These are phyloP conservation scores for Cytospora schulzeri DNA, from an alignment of 2,329 filamentous ascomycete genomes.

Conservation along the genomic window DNA sequence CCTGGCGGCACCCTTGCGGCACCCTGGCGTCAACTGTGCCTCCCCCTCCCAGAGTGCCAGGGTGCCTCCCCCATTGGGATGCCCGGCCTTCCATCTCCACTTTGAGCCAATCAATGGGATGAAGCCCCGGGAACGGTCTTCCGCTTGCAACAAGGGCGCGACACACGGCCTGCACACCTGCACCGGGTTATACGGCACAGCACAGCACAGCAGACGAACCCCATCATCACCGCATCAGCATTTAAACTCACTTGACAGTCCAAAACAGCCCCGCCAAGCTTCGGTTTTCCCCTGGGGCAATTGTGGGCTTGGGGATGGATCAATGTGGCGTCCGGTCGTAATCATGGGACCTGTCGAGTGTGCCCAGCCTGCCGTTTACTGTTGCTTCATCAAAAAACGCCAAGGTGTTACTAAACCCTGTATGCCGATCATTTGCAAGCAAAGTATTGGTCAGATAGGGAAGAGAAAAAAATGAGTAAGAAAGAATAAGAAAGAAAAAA, in stretches of 20 bases:
- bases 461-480: neutral
- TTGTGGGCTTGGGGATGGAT: neutral
- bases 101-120: neutral
- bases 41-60: too few relatives aligned
- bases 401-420: neutral
- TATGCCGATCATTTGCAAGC: neutral
- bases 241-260: neutral
- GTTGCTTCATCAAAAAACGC: neutral
- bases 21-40: neutral
- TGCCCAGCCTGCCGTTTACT: neutral
- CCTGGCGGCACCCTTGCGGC: too few relatives aligned
- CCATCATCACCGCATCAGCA: neutral
- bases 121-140: neutral
- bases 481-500: neutral
- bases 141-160: neutral
- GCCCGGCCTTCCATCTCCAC: neutral
- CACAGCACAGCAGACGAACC: neutral
- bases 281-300: neutral
- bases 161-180: neutral
- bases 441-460: neutral
- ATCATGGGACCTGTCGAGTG: neutral
- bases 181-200: neutral
- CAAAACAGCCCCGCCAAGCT: neutral
- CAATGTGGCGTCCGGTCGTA: neutral
- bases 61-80: neutral